Conservation (phyloP, 345 rosid genomes). For the Aethionema arabicum region DNA sequence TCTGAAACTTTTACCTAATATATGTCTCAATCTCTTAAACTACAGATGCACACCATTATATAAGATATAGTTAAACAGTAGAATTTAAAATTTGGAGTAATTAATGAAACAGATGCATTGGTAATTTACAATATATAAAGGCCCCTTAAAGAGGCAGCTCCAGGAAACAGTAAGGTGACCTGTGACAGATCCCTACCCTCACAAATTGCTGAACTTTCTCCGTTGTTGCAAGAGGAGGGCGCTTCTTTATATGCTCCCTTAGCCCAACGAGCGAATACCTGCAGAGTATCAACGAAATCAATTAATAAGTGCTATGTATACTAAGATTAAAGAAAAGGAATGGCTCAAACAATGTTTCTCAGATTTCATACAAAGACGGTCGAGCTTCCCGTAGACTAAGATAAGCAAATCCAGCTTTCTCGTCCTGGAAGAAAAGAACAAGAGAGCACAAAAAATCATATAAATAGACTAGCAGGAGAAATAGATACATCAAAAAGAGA, state of each 20-base stretch:
- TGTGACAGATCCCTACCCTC: constrained; percentile 55
- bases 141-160: too few relatives aligned
- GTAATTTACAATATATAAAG: too few relatives aligned
- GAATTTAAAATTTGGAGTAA: too few relatives aligned
- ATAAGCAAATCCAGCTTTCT: constrained; percentile 90
- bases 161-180: background rate
- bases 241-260: constrained; percentile 98
- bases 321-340: constrained; percentile 17
- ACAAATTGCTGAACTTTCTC: constrained; percentile 93
- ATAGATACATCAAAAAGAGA: background rate
- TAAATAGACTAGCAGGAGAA: background rate
- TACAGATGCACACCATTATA: background rate
- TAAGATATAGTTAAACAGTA: background rate
- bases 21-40: constrained; percentile 2
- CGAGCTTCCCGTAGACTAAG: constrained; percentile 85
- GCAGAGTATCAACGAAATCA: constrained; percentile 17
- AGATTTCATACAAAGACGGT: constrained; percentile 73
- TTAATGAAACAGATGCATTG: too few relatives aligned
- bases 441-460: background rate
- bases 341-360: constrained; percentile 19
- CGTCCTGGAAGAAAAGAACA: constrained; percentile 50
- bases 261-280: constrained; percentile 74
- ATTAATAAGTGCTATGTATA: background rate
- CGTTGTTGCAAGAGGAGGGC: constrained; percentile 92
- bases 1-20: background rate